Conservation (phyloP, 441 rosid species). For the Jatropha podagrica region DNA sequence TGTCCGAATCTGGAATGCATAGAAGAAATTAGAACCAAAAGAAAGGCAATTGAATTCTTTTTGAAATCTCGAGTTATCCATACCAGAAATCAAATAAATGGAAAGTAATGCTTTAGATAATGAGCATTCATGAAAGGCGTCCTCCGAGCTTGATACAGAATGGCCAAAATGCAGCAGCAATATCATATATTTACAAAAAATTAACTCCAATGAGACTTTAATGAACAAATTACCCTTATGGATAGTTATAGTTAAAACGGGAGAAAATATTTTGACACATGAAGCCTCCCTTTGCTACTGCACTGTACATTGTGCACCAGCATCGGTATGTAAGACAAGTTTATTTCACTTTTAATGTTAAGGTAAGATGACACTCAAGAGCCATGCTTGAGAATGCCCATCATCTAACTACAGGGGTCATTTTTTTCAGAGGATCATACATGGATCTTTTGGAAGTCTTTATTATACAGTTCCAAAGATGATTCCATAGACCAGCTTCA, state of each 20-base stretch:
- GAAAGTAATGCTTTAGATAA: not conserved
- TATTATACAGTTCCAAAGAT: not conserved
- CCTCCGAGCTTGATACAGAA: not conserved
- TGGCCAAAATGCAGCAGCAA: not conserved
- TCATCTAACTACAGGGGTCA: not conserved
- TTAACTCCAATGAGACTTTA: not conserved
- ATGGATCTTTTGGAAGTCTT: not conserved
- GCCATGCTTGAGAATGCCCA: not conserved
- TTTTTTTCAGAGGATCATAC: not conserved
- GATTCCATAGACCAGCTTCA: not conserved
- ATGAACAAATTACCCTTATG: not conserved
- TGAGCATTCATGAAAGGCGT: not conserved
- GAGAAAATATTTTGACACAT: not conserved
- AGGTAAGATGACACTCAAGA: not conserved
- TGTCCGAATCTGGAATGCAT: constrained; percentile 80
- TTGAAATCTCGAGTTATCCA: not conserved
- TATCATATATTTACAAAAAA: not conserved
- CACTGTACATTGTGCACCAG: not conserved
- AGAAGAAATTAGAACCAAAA: not conserved
- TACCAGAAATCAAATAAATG: not conserved
- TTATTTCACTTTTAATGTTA: not conserved
- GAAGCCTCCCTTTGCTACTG: not conserved
- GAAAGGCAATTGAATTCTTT: not conserved
- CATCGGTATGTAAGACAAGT: not conserved
- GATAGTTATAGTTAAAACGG: not conserved